Evolutionary conservation across 129 eudicot species (phyloP), one percentile per base, ranked within the genome.

Genomic region (Flaveria brownii): DNA sequence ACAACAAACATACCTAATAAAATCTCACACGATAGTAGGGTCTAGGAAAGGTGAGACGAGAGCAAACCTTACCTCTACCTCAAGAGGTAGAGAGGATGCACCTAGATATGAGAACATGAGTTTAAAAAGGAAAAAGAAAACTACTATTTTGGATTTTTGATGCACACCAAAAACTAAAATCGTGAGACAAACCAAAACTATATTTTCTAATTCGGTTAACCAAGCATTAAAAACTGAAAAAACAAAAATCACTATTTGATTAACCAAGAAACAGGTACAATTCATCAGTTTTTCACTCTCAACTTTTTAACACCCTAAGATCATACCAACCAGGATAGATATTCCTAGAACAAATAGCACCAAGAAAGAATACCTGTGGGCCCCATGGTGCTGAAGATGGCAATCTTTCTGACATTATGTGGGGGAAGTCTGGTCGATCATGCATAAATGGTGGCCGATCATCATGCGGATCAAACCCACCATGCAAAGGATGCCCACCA

Each of bases 381-480:
- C 89, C 89, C 97, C 97, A 93, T 68, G 90, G 87, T 50, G 80
- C 78, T 25, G 89, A 66, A 66, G 88, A 57, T 51, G 91, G 82
- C 71, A 81, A 72, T 81, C 96, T 85, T 50, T 90, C 96, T 55
- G 94, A 71, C 46, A 84, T 79, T 63, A 78, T 88, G 72, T 87
- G 96, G 20, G 88, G 91, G 13, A 90, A 81, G 67, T 93, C 96
- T 26, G 88, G 92, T 71, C 91, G 75, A 82, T 89, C 85, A 68
- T 83, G 93, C 78, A 82, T 76, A 86, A 84, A 93, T 17, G 98
- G 95, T 62, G 88, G 90, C 47, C 76, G 85, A 59, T 84, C 91
- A 41, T 83, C 96, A 71, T 63, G 96, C 15, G 87, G 93, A 76
- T 86, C 88, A 82, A 92, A 88, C 49, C 86, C 93, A 60, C 96